Conservation (phyloP, 2,329 filamentous ascomycete genomes). For the Stemphylium vesicarium region DNA sequence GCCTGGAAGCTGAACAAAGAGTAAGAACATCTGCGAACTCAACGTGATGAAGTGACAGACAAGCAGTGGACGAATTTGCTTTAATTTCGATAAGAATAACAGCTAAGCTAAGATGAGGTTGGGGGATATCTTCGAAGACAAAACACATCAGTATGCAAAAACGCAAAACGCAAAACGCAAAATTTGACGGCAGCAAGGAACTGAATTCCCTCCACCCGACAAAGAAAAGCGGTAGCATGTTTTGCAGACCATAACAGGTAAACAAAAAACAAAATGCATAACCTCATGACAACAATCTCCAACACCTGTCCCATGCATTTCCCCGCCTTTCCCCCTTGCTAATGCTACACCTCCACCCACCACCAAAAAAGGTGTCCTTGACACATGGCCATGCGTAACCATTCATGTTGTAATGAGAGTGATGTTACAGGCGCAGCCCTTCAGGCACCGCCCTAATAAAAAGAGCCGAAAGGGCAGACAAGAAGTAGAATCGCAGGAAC, state of each 20-base stretch:
- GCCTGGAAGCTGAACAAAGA: too few species aligned
- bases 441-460: background rate
- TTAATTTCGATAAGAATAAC: conserved; percentile 5
- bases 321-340: background rate
- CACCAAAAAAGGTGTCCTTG: too few species aligned
- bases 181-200: background rate
- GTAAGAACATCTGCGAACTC: too few species aligned
- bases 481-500: background rate
- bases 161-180: conserved; percentile 3
- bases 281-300: conserved; percentile 1
- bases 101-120: conserved; percentile 11
- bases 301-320: background rate
- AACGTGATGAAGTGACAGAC: background rate
- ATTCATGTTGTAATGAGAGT: too few species aligned
- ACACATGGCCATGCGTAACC: too few species aligned
- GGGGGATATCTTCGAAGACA: conserved; percentile 18
- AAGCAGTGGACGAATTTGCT: background rate
- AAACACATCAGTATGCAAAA: conserved; percentile 8
- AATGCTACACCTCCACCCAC: background rate
- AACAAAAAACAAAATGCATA: conserved; percentile 2
- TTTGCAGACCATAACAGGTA: too few species aligned
- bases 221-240: background rate
- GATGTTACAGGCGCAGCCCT: too few species aligned
- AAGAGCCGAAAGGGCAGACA: background rate
- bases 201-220: background rate